phyloP scores from a whole-genome alignment of 2,329 filamentous ascomycete species.

The Penicillium oxalicum region DNA sequence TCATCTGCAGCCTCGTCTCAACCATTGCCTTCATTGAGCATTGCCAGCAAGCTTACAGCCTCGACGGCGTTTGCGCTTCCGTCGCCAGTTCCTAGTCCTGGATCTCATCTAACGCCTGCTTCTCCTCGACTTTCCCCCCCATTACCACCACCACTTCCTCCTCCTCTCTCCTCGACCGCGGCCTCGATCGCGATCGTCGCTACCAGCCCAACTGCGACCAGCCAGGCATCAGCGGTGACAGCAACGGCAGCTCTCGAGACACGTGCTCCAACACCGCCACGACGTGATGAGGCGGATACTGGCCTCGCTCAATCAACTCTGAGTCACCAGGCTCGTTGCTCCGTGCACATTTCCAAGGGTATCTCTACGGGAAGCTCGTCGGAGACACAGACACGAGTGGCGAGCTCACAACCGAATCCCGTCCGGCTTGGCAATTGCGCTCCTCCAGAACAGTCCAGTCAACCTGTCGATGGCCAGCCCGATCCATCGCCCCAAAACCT shows the following conservation, averaged over 20 bases:
- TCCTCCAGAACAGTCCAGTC: too few relatives aligned
- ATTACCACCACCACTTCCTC: background rate
- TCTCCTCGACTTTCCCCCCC: slow-evolving; percentile 2
- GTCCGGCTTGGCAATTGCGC: too few relatives aligned
- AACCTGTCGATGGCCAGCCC: too few relatives aligned
- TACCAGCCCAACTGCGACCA: background rate
- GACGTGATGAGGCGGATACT: background rate
- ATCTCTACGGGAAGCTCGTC: background rate
- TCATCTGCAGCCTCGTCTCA: slow-evolving; percentile 2
- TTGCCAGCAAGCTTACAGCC: slow-evolving; percentile 6
- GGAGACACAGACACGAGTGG: background rate
- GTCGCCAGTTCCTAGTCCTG: slow-evolving; percentile 27
- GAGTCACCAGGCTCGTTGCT: too few relatives aligned
- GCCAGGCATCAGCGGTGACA: background rate
- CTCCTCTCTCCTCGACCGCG: too few relatives aligned
- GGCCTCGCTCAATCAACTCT: slow-evolving; percentile 1
- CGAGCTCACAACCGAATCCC: background rate
- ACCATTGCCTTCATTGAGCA: background rate
- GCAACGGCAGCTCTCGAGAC: background rate
- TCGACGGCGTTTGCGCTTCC: slow-evolving; percentile 17
- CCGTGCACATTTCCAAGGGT: too few relatives aligned
- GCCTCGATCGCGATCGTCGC: too few relatives aligned
- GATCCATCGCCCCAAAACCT: background rate
- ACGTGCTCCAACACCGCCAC: background rate
- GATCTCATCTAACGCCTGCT: slow-evolving; percentile 23